Evolutionary conservation across 495 filamentous ascomycete species (phyloP).

Genomic region (Aspergillus panamensis): DNA sequence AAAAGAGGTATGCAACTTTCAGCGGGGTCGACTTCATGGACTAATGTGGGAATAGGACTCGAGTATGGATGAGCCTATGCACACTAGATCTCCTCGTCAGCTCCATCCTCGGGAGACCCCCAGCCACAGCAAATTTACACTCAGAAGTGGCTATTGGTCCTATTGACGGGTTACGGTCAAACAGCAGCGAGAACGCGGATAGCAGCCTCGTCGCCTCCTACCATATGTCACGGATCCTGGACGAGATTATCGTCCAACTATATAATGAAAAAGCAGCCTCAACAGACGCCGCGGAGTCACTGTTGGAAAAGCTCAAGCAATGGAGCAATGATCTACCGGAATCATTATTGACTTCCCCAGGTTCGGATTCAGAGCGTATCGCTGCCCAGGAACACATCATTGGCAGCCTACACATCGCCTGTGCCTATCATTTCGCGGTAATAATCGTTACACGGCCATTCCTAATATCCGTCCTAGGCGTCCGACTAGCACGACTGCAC

Average conservation of each 20-base stretch:
- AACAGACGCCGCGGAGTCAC: slow-evolving; percentile 30
- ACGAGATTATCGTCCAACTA: slow-evolving; percentile 33
- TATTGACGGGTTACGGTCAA: not conserved
- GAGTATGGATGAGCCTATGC: slow-evolving; percentile 45
- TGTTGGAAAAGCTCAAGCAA: slow-evolving; percentile 33
- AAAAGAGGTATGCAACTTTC: slow-evolving; percentile 23
- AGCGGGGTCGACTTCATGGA: not conserved
- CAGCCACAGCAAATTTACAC: slow-evolving; percentile 31
- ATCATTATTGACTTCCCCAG: slow-evolving; percentile 25
- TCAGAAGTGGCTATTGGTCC: slow-evolving; percentile 19
- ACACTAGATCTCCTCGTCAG: slow-evolving; percentile 42
- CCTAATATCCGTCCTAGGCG: slow-evolving; percentile 35
- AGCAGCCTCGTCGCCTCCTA: slow-evolving; percentile 34
- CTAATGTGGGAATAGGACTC: slow-evolving; percentile 19
- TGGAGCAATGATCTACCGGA: slow-evolving; percentile 36
- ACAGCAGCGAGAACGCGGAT: slow-evolving; percentile 9
- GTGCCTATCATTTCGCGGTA: slow-evolving; percentile 43
- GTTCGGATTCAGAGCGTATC: slow-evolving; percentile 17
- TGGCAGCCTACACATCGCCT: slow-evolving; percentile 40
- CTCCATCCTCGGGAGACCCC: slow-evolving; percentile 41
- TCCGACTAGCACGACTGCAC: slow-evolving; percentile 35
- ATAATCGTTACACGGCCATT: slow-evolving; percentile 43
- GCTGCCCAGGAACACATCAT: slow-evolving; percentile 31
- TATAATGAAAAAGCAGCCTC: slow-evolving; percentile 34
- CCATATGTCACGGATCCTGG: slow-evolving; percentile 32